Evolutionary conservation across 805 yeast genomes (phyloP).

Genomic region (Saccharomycopsis oosterbeekiorum): DNA sequence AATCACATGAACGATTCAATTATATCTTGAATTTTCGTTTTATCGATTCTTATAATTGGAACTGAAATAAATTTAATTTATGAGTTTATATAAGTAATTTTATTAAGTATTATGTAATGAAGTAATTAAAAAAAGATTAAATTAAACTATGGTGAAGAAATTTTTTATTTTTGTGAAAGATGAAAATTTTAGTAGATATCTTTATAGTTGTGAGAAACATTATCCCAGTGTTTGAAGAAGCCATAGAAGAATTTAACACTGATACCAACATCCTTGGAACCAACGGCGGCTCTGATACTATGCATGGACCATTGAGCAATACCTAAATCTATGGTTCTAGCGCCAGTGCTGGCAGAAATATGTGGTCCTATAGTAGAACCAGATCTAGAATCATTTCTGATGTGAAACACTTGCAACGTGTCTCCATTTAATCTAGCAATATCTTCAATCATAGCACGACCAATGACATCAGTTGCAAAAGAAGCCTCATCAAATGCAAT

Average conservation of each 20-base stretch:
- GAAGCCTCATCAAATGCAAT: conserved; percentile 70
- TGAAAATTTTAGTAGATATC: conserved; percentile 1
- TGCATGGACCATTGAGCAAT: conserved; percentile 83
- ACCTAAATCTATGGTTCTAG: conserved; percentile 71
- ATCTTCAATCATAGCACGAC: conserved; percentile 60
- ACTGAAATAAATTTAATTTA: too few species aligned
- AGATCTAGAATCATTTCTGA: conserved; percentile 73
- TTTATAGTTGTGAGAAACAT: conserved; percentile 42
- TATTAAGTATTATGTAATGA: too few species aligned
- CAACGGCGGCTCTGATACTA: conserved; percentile 72
- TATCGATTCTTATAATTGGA: too few species aligned
- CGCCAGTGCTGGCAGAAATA: conserved; percentile 54
- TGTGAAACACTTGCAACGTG: conserved; percentile 70
- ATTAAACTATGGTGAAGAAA: background rate
- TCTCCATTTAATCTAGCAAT: conserved; percentile 58
- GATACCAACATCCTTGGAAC: conserved; percentile 66
- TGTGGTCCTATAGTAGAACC: conserved; percentile 88
- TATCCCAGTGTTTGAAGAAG: conserved; percentile 60
- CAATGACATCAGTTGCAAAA: conserved; percentile 74
- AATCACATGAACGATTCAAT: too few species aligned
- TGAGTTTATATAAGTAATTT: too few species aligned
- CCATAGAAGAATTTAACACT: conserved; percentile 65
- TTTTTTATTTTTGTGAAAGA: background rate
- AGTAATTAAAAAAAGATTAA: too few species aligned
- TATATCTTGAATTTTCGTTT: too few species aligned